Evolutionary conservation across 2,329 filamentous ascomycete genomes (phyloP).

Genomic region (Verticillium alfalfae): DNA sequence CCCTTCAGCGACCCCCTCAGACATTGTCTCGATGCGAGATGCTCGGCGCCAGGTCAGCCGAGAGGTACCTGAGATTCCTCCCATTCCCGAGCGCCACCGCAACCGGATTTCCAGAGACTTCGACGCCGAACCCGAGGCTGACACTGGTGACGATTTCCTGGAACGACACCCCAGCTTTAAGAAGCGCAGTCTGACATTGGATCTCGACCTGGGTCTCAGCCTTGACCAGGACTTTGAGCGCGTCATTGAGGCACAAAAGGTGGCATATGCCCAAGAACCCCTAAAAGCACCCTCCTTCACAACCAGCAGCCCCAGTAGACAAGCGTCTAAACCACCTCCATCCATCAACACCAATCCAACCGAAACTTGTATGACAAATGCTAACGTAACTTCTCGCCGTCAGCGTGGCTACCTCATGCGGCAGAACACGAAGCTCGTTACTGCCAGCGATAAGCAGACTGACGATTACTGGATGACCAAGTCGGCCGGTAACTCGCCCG

Average conservation of each 20-base stretch:
- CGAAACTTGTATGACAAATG: constrained; percentile 28
- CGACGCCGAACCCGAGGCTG: constrained; percentile 29
- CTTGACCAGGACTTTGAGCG: constrained; percentile 91
- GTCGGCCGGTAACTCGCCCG: constrained; percentile 62
- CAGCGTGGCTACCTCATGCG: constrained; percentile 99
- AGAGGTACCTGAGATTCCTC: constrained; percentile 56
- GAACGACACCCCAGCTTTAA: constrained; percentile 69
- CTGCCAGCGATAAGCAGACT: constrained; percentile 74
- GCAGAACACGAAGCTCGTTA: constrained; percentile 94
- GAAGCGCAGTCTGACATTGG: constrained; percentile 75
- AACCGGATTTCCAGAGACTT: constrained; percentile 47
- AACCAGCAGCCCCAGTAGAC: constrained; percentile 29
- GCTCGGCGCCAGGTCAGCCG: constrained; percentile 79
- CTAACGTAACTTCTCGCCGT: constrained; percentile 59
- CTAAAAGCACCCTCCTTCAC: constrained; percentile 8
- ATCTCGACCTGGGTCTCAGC: constrained; percentile 78
- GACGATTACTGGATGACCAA: constrained; percentile 50
- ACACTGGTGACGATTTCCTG: constrained; percentile 35
- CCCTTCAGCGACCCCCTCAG: constrained; percentile 80
- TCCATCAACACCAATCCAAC: constrained; percentile 8
- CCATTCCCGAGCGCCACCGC: constrained; percentile 56
- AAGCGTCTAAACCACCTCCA: constrained; percentile 32
- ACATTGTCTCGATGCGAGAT: constrained; percentile 79
- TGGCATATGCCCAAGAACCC: constrained; percentile 47
- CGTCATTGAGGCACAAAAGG: constrained; percentile 96